These are phyloP conservation scores for Gnetum montanum DNA, from an alignment of 75 land plant species.

Conservation along the genomic window DNA sequence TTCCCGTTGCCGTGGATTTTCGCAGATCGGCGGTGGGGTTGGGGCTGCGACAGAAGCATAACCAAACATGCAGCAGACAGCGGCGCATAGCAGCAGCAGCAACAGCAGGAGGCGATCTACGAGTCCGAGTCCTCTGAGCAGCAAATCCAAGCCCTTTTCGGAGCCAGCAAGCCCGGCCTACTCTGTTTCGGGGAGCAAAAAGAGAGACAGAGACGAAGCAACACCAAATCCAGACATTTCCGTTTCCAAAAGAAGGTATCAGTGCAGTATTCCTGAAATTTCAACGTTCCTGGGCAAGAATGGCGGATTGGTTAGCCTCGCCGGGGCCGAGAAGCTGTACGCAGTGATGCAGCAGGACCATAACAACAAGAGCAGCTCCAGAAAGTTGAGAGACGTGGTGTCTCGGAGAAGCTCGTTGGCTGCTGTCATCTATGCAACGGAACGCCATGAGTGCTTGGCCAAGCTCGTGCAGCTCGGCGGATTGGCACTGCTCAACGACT, in stretches of 20 bases:
- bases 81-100: no score
- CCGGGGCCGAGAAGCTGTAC: slow-evolving; percentile 26
- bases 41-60: no score
- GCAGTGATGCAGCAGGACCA: slow-evolving; percentile 35
- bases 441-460: slow-evolving; percentile 27
- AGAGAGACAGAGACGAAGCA: not conserved
- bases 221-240: slow-evolving; percentile 2
- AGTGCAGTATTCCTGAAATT: slow-evolving; percentile 9
- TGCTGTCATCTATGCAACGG: slow-evolving; percentile 28
- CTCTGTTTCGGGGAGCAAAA: not conserved
- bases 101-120: no score
- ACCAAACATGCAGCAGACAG: no score
- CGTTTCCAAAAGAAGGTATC: not conserved
- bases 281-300: slow-evolving; percentile 26
- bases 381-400: slow-evolving; percentile 21
- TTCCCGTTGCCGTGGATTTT: no score
- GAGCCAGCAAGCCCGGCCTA: slow-evolving; percentile 5
- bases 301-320: slow-evolving; percentile 27
- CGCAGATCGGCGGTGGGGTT: no score
- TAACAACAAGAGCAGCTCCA: slow-evolving; percentile 22
- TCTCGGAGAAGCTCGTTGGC: slow-evolving; percentile 28
- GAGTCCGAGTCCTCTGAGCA: slow-evolving; percentile 4
- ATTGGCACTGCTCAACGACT: slow-evolving; percentile 27
- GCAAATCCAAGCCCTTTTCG: not conserved
- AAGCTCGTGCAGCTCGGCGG: slow-evolving; percentile 36